These are phyloP conservation scores for Citrus hindsii DNA, from an alignment of 345 rosid species.

Conservation along the genomic window DNA sequence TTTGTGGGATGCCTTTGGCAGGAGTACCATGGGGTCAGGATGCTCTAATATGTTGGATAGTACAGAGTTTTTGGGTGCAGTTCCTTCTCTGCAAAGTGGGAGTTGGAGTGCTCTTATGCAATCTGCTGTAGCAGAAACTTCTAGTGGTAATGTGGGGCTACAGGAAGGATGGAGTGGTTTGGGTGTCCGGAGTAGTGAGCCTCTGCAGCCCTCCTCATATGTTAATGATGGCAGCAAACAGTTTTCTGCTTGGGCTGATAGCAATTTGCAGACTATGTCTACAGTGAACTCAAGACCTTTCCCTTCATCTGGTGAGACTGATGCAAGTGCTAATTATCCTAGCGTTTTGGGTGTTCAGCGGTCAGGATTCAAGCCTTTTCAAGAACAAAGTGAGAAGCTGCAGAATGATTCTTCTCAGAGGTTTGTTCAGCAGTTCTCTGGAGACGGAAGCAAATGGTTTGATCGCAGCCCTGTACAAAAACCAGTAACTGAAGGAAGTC, in stretches of 20 bases:
- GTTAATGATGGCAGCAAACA: slow-evolving; percentile 32
- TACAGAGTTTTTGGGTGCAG: slow-evolving; percentile 42
- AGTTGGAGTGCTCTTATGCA: slow-evolving; percentile 99
- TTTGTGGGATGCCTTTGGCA: slow-evolving; percentile 81
- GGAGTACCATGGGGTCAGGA: slow-evolving; percentile 38
- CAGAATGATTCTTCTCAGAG: slow-evolving; percentile 40
- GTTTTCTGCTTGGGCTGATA: slow-evolving; percentile 35
- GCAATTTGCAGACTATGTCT: slow-evolving; percentile 27
- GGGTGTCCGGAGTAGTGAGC: slow-evolving; percentile 28
- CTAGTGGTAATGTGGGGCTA: slow-evolving; percentile 44
- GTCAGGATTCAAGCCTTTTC: slow-evolving; percentile 27
- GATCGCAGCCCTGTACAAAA: slow-evolving; percentile 43
- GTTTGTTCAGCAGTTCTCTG: slow-evolving; percentile 30
- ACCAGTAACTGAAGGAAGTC: slow-evolving; percentile 41
- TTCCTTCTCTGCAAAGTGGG: slow-evolving; percentile 84
- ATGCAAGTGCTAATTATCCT: slow-evolving; percentile 18
- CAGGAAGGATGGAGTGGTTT: slow-evolving; percentile 64
- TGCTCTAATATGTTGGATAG: slow-evolving; percentile 42
- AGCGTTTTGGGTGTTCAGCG: slow-evolving; percentile 28
- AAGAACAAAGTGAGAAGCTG: slow-evolving; percentile 37
- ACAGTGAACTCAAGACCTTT: slow-evolving; percentile 22
- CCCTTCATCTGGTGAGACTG: slow-evolving; percentile 21
- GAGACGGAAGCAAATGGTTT: slow-evolving; percentile 38
- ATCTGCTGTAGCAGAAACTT: slow-evolving; percentile 94
- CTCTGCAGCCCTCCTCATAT: slow-evolving; percentile 18